phyloP scores from a whole-genome alignment of 495 filamentous ascomycete genomes.

The Neurospora cerealis region DNA sequence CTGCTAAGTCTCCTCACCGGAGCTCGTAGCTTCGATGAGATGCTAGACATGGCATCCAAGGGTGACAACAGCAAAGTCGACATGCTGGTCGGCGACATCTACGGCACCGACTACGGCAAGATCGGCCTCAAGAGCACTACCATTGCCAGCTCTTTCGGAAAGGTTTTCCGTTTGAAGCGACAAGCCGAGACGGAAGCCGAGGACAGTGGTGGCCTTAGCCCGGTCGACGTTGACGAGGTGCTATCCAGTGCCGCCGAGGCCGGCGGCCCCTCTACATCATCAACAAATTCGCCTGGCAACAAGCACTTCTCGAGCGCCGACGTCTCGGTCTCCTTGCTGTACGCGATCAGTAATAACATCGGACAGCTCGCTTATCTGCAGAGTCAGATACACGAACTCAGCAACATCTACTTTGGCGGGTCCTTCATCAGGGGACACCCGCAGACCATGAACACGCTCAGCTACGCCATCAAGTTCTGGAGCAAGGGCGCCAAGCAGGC shows the following conservation, averaged over 20 bases:
- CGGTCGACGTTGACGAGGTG: slow-evolving; percentile 33
- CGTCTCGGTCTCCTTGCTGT: slow-evolving; percentile 55
- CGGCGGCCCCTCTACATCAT: slow-evolving; percentile 9
- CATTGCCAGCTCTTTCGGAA: slow-evolving; percentile 93
- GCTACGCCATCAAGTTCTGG: slow-evolving; percentile 96
- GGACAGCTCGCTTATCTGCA: slow-evolving; percentile 95
- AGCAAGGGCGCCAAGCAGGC: slow-evolving; percentile 87
- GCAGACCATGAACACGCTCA: slow-evolving; percentile 94
- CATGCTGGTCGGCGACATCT: slow-evolving; percentile 97
- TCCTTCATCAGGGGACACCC: slow-evolving; percentile 93
- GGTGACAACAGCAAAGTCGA: slow-evolving; percentile 91
- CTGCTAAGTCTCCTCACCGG: slow-evolving; percentile 83
- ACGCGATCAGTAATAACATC: slow-evolving; percentile 89
- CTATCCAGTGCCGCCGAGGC: slow-evolving; percentile 3
- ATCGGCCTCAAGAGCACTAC: slow-evolving; percentile 89
- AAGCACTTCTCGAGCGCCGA: slow-evolving; percentile 37
- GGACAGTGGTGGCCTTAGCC: slow-evolving; percentile 54
- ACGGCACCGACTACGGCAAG: slow-evolving; percentile 89
- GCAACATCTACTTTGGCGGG: slow-evolving; percentile 94
- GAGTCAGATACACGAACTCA: slow-evolving; percentile 80
- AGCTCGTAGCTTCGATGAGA: slow-evolving; percentile 85
- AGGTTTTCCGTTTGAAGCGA: slow-evolving; percentile 81
- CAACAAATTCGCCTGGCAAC: slow-evolving; percentile 6
- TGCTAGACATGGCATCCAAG: slow-evolving; percentile 85
- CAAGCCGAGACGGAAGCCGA: slow-evolving; percentile 66